Base-by-base conservation (phyloP, 2,329 filamentous ascomycete species). In the Neurospora sp. region DNA sequence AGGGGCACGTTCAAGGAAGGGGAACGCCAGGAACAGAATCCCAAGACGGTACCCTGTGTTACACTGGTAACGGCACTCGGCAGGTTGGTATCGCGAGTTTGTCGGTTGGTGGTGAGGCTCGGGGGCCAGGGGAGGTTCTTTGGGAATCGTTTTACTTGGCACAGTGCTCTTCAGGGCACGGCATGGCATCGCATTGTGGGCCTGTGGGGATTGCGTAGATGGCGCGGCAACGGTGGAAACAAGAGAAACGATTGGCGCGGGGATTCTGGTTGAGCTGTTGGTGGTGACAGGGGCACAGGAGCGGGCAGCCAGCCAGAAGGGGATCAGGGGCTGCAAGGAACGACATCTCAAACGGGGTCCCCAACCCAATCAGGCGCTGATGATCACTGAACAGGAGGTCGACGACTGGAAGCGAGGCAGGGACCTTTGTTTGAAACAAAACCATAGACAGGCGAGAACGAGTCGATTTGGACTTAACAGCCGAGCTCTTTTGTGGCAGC, bases 291-390 rank as follows among this genome's bases (percentile, higher is more conserved):
- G 66, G 66, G 57, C 52, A 43, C 66, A 68, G 46, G 5, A 11
- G 11, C 6, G 23, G 17, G 37, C 67, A 69, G 69, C 70, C 72
- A 72, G 66, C 69, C 62, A 71, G 38, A 28, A 40, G 28, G 36
- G 66, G 66, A 66, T n/a, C 39, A 62, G 40, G 66, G 38, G 46
- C 69, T 73, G 71, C 69, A 70, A 70, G 70, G 73, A 68, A 70
- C 70, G 40, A n/a, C 67, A 71, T 69, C 69, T 73, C 72, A 74
- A 73, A 74, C 73, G 33, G 23, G 23, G 23, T 23, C 23, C 23
- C 43, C 36, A 40, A 17, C 28, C 52, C 52, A 62, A 36, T 62
- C 52, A 36, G 52, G 52, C 52, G 23, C 52, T n/a, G 52, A 62
- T 62, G 12, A 62, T 33, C 12, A 33, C 12, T 33, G 23, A 43